phyloP scores from a whole-genome alignment of 192 early-diverging fungal genomes.

The Jimgerdemannia lactiflua region DNA sequence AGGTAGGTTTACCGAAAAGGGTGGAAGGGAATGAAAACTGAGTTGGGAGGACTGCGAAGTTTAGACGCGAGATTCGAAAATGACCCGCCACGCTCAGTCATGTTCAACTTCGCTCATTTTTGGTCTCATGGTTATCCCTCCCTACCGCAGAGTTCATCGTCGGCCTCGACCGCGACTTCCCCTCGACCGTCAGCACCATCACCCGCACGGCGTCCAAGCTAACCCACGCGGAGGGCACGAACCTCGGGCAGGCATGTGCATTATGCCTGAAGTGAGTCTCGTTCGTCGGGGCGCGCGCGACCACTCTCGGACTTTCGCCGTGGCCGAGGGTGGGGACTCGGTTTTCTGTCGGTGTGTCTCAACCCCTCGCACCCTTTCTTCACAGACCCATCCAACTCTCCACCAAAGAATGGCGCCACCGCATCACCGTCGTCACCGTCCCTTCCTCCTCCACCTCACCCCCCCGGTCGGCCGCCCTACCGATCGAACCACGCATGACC shows the following conservation, averaged over 20 bases:
- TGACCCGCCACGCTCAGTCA: too few species aligned
- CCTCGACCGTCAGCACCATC: constrained; percentile 83
- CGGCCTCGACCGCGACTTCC: constrained; percentile 75
- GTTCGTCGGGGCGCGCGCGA: not conserved
- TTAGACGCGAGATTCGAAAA: too few species aligned
- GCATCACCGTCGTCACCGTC: constrained; percentile 38
- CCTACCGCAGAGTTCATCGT: constrained; percentile 66
- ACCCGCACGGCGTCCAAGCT: constrained; percentile 79
- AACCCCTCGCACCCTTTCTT: constrained; percentile 1
- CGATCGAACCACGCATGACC: not conserved
- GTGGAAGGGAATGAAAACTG: not conserved
- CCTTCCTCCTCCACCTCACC: not conserved
- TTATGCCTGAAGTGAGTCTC: constrained; percentile 64
- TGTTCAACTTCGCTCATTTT: too few species aligned
- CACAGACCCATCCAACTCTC: constrained; percentile 42
- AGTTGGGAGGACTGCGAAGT: not conserved
- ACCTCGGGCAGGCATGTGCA: constrained; percentile 48
- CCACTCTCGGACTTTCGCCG: not conserved
- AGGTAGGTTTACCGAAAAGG: constrained; percentile 23
- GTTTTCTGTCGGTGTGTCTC: not conserved
- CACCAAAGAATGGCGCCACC: constrained; percentile 44
- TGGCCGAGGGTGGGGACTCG: not conserved
- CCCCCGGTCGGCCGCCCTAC: not conserved
- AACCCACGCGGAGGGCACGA: constrained; percentile 46
- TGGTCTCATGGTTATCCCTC: not conserved